Conservation (phyloP, 305 asterid species). For the Euphrasia arctica region DNA sequence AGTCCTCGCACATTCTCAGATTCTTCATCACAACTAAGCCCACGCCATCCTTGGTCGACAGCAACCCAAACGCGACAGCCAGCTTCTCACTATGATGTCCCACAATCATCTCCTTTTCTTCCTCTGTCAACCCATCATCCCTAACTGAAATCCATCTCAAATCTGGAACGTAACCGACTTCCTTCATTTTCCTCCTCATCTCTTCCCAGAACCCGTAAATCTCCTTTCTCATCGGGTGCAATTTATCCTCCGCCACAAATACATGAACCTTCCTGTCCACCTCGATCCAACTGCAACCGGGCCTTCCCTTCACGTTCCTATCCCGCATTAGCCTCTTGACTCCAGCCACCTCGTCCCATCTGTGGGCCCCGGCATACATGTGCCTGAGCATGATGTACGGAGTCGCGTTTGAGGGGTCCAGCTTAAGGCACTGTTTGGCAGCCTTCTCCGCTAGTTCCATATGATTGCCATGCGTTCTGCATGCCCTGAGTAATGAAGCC, state of each 20-base stretch:
- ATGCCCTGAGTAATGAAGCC: constrained; percentile 70
- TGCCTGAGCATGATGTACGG: constrained; percentile 66
- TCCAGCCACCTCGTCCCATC: constrained; percentile 70
- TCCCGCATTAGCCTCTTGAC: constrained; percentile 49
- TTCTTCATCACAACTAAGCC: constrained; percentile 60
- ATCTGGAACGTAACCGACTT: constrained; percentile 52
- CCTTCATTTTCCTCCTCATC: constrained; percentile 49
- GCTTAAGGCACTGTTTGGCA: constrained; percentile 52
- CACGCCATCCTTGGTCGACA: constrained; percentile 34
- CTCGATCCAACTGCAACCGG: constrained; percentile 81
- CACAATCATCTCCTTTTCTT: constrained; percentile 40
- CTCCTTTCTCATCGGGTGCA: constrained; percentile 53
- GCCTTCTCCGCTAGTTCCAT: constrained; percentile 66
- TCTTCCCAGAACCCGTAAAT: constrained; percentile 56
- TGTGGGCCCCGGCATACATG: constrained; percentile 41
- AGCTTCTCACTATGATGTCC: constrained; percentile 74
- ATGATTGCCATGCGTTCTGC: constrained; percentile 50
- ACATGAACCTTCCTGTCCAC: constrained; percentile 51
- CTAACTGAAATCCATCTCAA: constrained; percentile 38
- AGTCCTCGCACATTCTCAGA: constrained; percentile 72
- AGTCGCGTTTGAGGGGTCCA: constrained; percentile 65
- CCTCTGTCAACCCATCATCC: constrained; percentile 40
- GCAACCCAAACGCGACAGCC: constrained; percentile 63
- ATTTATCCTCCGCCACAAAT: constrained; percentile 65
- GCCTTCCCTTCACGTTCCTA: constrained; percentile 45